These are phyloP conservation scores for Nigrograna mackinnonii DNA, from an alignment of 2,329 filamentous ascomycete species.

Conservation along the genomic window DNA sequence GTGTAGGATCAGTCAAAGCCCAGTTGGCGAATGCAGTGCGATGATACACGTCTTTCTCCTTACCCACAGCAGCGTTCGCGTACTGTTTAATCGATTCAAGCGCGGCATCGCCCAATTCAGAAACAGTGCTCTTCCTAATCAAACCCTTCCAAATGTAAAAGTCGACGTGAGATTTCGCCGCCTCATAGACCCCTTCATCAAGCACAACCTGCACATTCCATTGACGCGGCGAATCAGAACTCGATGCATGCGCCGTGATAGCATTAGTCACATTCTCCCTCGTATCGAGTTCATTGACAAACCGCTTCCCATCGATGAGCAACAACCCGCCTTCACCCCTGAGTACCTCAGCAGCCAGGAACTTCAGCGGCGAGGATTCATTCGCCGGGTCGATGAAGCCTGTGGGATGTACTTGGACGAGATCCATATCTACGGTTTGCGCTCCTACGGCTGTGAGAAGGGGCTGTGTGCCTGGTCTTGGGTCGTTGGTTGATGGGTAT, in stretches of 20 bases:
- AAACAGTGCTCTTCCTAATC: conserved; percentile 59
- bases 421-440: conserved; percentile 49
- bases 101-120: conserved; percentile 46
- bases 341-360: conserved; percentile 66
- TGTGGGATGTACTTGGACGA: conserved; percentile 67
- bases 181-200: conserved; percentile 61
- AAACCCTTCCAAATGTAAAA: conserved; percentile 68
- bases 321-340: conserved; percentile 66
- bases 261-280: conserved; percentile 59
- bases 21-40: conserved; percentile 60
- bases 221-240: conserved; percentile 45
- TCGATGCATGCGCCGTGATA: conserved; percentile 47
- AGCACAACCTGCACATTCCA: conserved; percentile 64
- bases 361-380: conserved; percentile 55
- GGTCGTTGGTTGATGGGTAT: conserved; percentile 66
- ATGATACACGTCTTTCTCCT: conserved; percentile 49
- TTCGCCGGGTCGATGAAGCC: conserved; percentile 63
- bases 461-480: conserved; percentile 57
- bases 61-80: conserved; percentile 47
- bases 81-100: conserved; percentile 55
- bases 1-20: conserved; percentile 52
- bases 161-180: conserved; percentile 59
- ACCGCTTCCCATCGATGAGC: conserved; percentile 55
- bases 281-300: conserved; percentile 67
- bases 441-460: conserved; percentile 46